Conservation (phyloP, 2,329 filamentous ascomycete genomes). For the Cladosporium halotolerans region DNA sequence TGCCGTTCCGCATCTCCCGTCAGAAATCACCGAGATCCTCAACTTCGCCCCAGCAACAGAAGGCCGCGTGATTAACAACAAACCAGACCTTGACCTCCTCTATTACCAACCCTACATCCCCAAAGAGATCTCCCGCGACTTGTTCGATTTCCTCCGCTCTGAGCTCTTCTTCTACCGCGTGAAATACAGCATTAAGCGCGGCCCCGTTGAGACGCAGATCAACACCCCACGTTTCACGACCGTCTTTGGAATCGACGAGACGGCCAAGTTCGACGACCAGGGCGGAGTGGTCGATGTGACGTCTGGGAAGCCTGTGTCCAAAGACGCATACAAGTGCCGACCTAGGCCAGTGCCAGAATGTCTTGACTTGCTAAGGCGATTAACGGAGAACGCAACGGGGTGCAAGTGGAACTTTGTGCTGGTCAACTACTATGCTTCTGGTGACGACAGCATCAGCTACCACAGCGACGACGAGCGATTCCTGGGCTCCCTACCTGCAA, state of each 20-base stretch:
- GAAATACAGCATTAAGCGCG: conserved; percentile 56
- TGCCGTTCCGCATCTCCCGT: conserved; percentile 44
- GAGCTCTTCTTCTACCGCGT: conserved; percentile 56
- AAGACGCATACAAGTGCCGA: conserved; percentile 50
- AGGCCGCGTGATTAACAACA: conserved; percentile 55
- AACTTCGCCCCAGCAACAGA: conserved; percentile 41
- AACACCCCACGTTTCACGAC: conserved; percentile 56
- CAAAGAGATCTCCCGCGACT: conserved; percentile 45
- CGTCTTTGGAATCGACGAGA: conserved; percentile 58
- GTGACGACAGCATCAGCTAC: conserved; percentile 69
- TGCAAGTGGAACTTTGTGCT: conserved; percentile 70
- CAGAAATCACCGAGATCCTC: conserved; percentile 36
- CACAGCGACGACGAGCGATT: conserved; percentile 78
- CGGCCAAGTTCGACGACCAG: conserved; percentile 48
- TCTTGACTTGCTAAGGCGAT: conserved; percentile 55
- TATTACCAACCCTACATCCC: conserved; percentile 71
- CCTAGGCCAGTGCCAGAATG: conserved; percentile 68
- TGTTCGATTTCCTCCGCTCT: conserved; percentile 66
- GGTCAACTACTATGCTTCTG: conserved; percentile 77
- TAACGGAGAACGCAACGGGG: conserved; percentile 61
- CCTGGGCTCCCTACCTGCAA: conserved; percentile 61
- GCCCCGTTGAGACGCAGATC: conserved; percentile 56
- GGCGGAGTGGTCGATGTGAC: conserved; percentile 38
- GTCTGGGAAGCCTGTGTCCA: conserved; percentile 34
- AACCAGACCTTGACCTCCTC: conserved; percentile 64